phyloP scores from a whole-genome alignment of 805 yeast species.

The Candida verbasci region DNA sequence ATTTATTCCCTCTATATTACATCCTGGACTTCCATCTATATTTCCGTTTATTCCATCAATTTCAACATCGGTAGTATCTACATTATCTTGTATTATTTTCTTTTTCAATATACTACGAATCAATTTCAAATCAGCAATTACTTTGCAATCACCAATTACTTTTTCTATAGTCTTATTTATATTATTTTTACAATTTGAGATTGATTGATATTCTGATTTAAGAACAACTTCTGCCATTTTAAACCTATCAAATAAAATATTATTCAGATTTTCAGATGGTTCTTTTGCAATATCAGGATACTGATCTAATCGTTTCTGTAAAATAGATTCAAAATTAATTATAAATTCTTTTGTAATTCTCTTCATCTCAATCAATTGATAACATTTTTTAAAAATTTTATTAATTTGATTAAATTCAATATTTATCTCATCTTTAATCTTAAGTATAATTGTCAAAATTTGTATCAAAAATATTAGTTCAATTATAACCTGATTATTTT shows the following conservation, averaged over 20 bases:
- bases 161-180: slow-evolving; percentile 15
- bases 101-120: slow-evolving; percentile 57
- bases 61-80: neutral
- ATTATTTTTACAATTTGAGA: slow-evolving; percentile 35
- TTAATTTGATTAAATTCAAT: slow-evolving; percentile 25
- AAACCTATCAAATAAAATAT: slow-evolving; percentile 14
- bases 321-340: slow-evolving; percentile 25
- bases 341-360: slow-evolving; percentile 41
- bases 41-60: no score
- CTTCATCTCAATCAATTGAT: slow-evolving; percentile 52
- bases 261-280: slow-evolving; percentile 8
- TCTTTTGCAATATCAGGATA: slow-evolving; percentile 42
- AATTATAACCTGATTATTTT: slow-evolving; percentile 53
- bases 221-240: slow-evolving; percentile 54
- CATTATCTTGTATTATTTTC: slow-evolving; percentile 21
- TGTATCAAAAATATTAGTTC: slow-evolving; percentile 56
- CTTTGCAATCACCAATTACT: slow-evolving; percentile 24
- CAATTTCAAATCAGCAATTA: slow-evolving; percentile 58
- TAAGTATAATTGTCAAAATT: slow-evolving; percentile 35
- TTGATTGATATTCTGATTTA: slow-evolving; percentile 50
- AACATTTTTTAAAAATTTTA: slow-evolving; percentile 54
- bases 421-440: slow-evolving; percentile 11
- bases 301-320: slow-evolving; percentile 34
- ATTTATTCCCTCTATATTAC: neutral
- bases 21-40: neutral